Evolutionary conservation across 805 yeast species (phyloP).

Genomic region (Candida jianshihensis): DNA sequence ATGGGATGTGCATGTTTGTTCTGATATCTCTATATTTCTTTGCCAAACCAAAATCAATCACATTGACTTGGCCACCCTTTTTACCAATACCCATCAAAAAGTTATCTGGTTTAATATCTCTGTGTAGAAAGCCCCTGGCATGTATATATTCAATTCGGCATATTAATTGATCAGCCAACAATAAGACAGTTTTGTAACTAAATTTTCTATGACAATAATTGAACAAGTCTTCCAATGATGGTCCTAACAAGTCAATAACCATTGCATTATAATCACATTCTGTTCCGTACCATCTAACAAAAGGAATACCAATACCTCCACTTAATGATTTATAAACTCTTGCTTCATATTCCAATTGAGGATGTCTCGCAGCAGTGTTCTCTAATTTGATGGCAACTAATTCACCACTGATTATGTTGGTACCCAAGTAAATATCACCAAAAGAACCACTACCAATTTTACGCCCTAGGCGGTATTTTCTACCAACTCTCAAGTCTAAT

Average conservation of each 20-base stretch:
- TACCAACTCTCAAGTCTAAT: conserved; percentile 83
- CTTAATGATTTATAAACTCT: conserved; percentile 89
- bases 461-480: conserved; percentile 88
- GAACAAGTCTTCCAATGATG: conserved; percentile 90
- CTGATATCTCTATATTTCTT: conserved; percentile 94
- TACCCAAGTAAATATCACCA: conserved; percentile 92
- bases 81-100: conserved; percentile 81
- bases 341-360: conserved; percentile 95
- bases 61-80: conserved; percentile 94
- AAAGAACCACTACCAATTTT: conserved; percentile 96
- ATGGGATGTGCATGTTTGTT: conserved; percentile 91
- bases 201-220: conserved; percentile 93
- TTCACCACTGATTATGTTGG: conserved; percentile 92
- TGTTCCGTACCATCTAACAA: conserved; percentile 94
- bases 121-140: conserved; percentile 90
- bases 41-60: conserved; percentile 92
- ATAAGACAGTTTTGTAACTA: conserved; percentile 85
- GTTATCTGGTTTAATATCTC: conserved; percentile 96
- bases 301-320: conserved; percentile 97
- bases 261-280: conserved; percentile 95
- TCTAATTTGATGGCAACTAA: conserved; percentile 97
- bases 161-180: conserved; percentile 89
- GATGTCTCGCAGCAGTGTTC: conserved; percentile 85
- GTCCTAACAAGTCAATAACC: conserved; percentile 94
- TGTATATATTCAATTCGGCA: conserved; percentile 94